A percentile compares a stretch with the other conserved stretches of the same genome.
These are phyloP conservation scores for Gossypium australe DNA, from an alignment of 345 rosid genomes.

Conservation along the genomic window DNA sequence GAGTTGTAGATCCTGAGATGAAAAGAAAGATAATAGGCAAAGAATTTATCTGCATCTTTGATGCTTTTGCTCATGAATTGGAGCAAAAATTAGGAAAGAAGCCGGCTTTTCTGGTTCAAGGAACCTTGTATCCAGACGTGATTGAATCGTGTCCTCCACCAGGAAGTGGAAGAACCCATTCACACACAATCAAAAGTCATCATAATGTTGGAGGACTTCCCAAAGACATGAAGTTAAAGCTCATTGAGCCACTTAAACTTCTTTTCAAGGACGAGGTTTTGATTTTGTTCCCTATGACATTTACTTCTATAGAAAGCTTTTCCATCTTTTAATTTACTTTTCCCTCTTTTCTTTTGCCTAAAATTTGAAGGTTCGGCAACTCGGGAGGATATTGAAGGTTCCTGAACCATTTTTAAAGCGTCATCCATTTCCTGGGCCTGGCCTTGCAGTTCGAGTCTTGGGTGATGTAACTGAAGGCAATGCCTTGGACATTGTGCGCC, in stretches of 20 bases:
- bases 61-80: constrained; percentile 68
- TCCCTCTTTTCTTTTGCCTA: not conserved
- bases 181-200: constrained; percentile 97
- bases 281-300: constrained; percentile 9
- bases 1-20: constrained; percentile 84
- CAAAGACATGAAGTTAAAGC: constrained; percentile 93
- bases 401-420: constrained; percentile 85
- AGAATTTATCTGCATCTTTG: constrained; percentile 81
- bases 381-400: constrained; percentile 77
- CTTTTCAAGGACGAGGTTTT: constrained; percentile 93
- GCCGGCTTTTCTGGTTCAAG: constrained; percentile 87
- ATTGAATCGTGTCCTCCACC: constrained; percentile 99
- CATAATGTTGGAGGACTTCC: constrained; percentile 99
- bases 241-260: constrained; percentile 93
- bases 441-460: constrained; percentile 90
- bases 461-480: constrained; percentile 93
- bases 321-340: not conserved
- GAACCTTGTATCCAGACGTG: constrained; percentile 92
- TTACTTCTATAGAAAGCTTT: not conserved
- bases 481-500: constrained; percentile 83
- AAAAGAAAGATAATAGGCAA: constrained; percentile 92
- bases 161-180: constrained; percentile 81
- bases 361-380: constrained; percentile 71
- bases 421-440: constrained; percentile 99
- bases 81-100: constrained; percentile 72